These are phyloP conservation scores for Theobroma grandiflorum DNA, from an alignment of 441 rosid species.

Conservation along the genomic window DNA sequence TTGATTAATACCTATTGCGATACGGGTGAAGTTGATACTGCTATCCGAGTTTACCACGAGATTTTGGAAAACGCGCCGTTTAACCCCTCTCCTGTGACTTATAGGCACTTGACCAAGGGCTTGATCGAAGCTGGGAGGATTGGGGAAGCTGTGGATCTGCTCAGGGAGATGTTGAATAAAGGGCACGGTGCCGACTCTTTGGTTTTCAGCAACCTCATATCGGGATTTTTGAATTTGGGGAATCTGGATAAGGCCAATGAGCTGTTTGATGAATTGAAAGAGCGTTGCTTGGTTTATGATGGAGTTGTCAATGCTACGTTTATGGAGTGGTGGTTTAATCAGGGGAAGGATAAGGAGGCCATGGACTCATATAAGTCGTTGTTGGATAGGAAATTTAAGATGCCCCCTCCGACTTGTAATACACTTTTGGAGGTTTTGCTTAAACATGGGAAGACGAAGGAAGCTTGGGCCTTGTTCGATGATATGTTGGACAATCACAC, in stretches of 20 bases:
- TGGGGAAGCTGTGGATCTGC: slow-evolving; percentile 75
- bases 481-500: slow-evolving; percentile 91
- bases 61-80: slow-evolving; percentile 81
- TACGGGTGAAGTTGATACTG: slow-evolving; percentile 77
- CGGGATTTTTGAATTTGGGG: slow-evolving; percentile 74
- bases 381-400: slow-evolving; percentile 74
- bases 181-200: slow-evolving; percentile 91
- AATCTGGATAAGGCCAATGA: slow-evolving; percentile 85
- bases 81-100: slow-evolving; percentile 79
- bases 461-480: slow-evolving; percentile 74
- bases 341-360: slow-evolving; percentile 83
- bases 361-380: slow-evolving; percentile 81
- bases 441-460: slow-evolving; percentile 67
- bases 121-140: slow-evolving; percentile 78
- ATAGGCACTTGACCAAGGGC: slow-evolving; percentile 92
- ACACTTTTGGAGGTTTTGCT: slow-evolving; percentile 81
- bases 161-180: slow-evolving; percentile 85
- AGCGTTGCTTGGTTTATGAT: slow-evolving; percentile 83
- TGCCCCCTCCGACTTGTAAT: slow-evolving; percentile 88
- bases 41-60: slow-evolving; percentile 63
- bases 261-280: slow-evolving; percentile 83
- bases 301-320: slow-evolving; percentile 84
- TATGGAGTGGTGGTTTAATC: slow-evolving; percentile 96
- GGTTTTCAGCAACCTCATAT: slow-evolving; percentile 81
- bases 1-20: slow-evolving; percentile 89